Evolutionary conservation across 129 eudicot genomes (phyloP).

Genomic region (Flaveria ramosissima): DNA sequence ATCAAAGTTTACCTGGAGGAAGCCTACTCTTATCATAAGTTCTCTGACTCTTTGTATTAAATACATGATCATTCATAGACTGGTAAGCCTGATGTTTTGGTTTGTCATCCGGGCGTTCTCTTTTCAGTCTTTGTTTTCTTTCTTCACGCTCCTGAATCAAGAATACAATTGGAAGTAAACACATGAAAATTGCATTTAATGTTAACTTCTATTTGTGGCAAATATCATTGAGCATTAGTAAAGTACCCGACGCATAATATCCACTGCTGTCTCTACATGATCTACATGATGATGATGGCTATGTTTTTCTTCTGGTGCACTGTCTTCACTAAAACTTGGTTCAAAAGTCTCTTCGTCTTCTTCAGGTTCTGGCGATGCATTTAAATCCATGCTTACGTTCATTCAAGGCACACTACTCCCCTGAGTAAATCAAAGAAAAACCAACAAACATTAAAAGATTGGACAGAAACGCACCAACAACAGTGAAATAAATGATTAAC

Average conservation of each 20-base stretch:
- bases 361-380: constrained; percentile 90
- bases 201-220: constrained; percentile 8
- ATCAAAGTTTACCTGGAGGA: constrained; percentile 73
- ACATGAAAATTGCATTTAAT: background rate
- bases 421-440: background rate
- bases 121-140: constrained; percentile 69
- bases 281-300: constrained; percentile 53
- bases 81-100: constrained; percentile 52
- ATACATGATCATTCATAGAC: constrained; percentile 49
- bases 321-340: constrained; percentile 59
- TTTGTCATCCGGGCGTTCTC: constrained; percentile 87
- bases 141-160: constrained; percentile 91
- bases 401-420: constrained; percentile 33
- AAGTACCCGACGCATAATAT: constrained; percentile 82
- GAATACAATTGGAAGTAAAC: background rate
- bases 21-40: constrained; percentile 65
- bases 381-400: constrained; percentile 81
- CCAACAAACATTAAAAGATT: constrained; percentile 6
- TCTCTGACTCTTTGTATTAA: constrained; percentile 62
- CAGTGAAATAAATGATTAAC: constrained; percentile 12
- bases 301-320: constrained; percentile 53
- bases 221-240: constrained; percentile 6
- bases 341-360: constrained; percentile 79
- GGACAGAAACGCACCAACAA: constrained; percentile 15
- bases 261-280: constrained; percentile 63